phyloP scores from a whole-genome alignment of 2,329 filamentous ascomycete genomes.

The Cercospora nicotianae region DNA sequence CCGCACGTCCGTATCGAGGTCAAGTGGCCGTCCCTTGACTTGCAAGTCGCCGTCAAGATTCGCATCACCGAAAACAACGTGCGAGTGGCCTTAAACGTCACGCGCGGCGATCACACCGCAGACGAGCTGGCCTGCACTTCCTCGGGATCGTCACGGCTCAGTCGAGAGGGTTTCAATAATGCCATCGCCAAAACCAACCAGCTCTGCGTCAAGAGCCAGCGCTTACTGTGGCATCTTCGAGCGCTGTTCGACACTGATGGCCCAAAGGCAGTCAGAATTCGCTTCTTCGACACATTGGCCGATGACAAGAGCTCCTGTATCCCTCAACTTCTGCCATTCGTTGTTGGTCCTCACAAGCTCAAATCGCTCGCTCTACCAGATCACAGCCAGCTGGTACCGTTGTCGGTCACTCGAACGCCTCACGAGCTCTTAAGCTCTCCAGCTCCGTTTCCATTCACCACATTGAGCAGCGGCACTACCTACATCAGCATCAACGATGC shows the following conservation, averaged over 20 bases:
- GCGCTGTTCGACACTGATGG: neutral
- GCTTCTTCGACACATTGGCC: conserved; percentile 11
- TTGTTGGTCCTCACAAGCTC: conserved; percentile 13
- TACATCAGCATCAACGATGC: conserved; percentile 18
- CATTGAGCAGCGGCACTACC: conserved; percentile 14
- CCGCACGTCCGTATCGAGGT: conserved; percentile 17
- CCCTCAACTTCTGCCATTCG: conserved; percentile 15
- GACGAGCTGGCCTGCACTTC: conserved; percentile 15
- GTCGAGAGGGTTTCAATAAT: conserved; percentile 15
- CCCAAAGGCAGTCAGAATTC: conserved; percentile 12
- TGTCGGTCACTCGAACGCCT: conserved; percentile 7
- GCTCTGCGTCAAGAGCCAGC: neutral
- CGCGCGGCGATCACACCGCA: neutral
- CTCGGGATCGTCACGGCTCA: conserved; percentile 5
- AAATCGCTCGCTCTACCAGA: conserved; percentile 17
- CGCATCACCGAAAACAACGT: conserved; percentile 2
- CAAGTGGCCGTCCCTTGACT: conserved; percentile 3
- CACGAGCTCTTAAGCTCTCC: conserved; percentile 11
- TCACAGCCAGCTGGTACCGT: conserved; percentile 16
- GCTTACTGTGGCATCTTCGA: conserved; percentile 6
- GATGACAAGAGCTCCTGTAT: conserved; percentile 1
- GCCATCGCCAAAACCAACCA: neutral
- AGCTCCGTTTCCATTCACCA: conserved; percentile 21
- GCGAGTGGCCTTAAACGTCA: conserved; percentile 1
- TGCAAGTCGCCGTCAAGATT: conserved; percentile 3